Evolutionary conservation across 306 rosid species (phyloP), one percentile per base, ranked within the genome.

Genomic region (Vigna angularis): DNA sequence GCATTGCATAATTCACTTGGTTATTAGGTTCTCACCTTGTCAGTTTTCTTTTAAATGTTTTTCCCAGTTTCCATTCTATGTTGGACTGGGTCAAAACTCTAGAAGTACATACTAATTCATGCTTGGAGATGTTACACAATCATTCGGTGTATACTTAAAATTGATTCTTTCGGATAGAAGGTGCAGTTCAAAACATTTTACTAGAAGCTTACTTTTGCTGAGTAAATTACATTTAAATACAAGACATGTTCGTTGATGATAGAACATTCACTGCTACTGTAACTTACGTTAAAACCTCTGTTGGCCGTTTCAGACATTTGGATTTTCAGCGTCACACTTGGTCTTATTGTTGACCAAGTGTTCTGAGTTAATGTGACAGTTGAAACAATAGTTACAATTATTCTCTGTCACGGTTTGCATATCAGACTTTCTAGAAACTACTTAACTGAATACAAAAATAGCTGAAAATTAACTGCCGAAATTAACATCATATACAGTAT

Each of bases 261-360:
- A 40, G 55, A 72, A 79, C 61, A 61, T 79, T 51, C 64, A 38
- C 72, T 49, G 22, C 5, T 26, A 61, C 57, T 50, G 64, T 78
- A 26, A 45, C 59, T 73, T 30, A 64, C 9, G 63, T 22, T 75
- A 48, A 50, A 36, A 64, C 36, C 38, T 36, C 52, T 1, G 9
- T 34, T 16, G 28, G 32, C 14, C 62, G 20, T 28, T 32, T 51
- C 50, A 28, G 6, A 28, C n/a, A 48, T 49, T 32, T 30, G 61
- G 48, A 30, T 48, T 32, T 47, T 67, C 80, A 36, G 40, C 64
- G 71, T 69, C 67, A 40, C 56, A 24, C 72, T 24, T 5, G 66
- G 66, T 69, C 80, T 36, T 59, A 49, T 70, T 52, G 56, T 76
- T 75, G 85, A 82, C 63, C 1, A 30, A 61, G 73, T 69, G 36